A percentile compares a stretch with the other conserved stretches of the same genome.
These are phyloP conservation scores for Closterium sp. DNA, from an alignment of 139 green algal genomes.

Conservation along the genomic window DNA sequence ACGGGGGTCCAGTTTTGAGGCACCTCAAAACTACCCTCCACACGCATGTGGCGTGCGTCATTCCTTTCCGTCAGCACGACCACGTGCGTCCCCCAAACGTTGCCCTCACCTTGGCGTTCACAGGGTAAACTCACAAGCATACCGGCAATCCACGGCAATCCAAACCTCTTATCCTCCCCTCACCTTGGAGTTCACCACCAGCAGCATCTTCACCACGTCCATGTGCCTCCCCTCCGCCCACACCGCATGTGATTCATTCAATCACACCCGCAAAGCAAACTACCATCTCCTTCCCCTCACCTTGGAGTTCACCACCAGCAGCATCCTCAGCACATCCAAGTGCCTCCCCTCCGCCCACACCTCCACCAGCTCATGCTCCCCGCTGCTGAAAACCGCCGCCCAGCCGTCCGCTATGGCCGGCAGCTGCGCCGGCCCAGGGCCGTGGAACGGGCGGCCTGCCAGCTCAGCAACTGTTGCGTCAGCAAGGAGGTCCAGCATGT, in stretches of 20 bases:
- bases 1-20: no score
- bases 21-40: no score
- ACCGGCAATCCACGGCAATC: neutral
- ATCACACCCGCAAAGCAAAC: neutral
- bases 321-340: conserved; percentile 22
- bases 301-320: conserved; percentile 16
- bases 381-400: conserved; percentile 19
- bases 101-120: no score
- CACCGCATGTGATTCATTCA: no score
- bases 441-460: neutral
- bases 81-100: no score
- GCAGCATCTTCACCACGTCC: conserved; percentile 20
- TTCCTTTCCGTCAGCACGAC: no score
- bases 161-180: neutral
- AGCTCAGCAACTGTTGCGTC: conserved; percentile 9
- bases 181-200: conserved; percentile 17
- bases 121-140: no score
- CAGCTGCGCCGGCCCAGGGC: neutral
- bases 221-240: conserved; percentile 34
- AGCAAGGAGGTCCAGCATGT: conserved; percentile 24
- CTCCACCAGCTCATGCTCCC: conserved; percentile 38
- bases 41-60: no score
- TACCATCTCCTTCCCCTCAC: conserved; percentile 4
- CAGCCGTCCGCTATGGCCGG: conserved; percentile 18
- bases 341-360: conserved; percentile 39